These are phyloP conservation scores for Colletotrichum filicis DNA, from an alignment of 2,329 filamentous ascomycete genomes.

Conservation along the genomic window DNA sequence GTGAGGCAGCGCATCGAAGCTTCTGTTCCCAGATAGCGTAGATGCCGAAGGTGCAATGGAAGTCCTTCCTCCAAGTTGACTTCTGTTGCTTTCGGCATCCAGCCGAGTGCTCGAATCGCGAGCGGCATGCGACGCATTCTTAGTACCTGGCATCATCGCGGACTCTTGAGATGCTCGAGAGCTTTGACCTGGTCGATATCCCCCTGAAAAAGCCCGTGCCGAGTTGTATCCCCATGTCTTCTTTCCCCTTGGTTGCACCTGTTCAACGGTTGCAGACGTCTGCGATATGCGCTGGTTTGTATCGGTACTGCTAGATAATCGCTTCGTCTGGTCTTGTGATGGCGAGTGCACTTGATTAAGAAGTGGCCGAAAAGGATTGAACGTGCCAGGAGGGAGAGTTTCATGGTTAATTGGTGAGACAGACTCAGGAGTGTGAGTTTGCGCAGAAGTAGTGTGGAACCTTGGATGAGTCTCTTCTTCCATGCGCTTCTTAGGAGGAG, in stretches of 20 bases:
- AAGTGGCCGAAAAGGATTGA: background rate
- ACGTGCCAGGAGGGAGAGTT: background rate
- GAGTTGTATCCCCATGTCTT: background rate
- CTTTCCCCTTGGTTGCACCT: background rate
- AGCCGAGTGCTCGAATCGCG: background rate
- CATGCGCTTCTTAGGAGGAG: background rate
- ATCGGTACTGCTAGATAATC: background rate
- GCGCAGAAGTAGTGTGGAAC: background rate
- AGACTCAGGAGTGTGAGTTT: background rate
- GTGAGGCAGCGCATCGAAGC: slow-evolving; percentile 3
- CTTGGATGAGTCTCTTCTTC: background rate
- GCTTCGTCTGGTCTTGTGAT: background rate
- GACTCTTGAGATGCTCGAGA: background rate
- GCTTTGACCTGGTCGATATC: background rate
- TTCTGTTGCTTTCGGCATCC: background rate
- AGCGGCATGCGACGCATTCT: background rate
- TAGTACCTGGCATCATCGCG: background rate
- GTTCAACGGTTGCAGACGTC: background rate
- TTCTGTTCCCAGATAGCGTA: background rate
- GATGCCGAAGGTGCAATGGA: background rate
- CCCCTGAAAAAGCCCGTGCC: background rate
- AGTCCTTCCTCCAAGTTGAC: background rate
- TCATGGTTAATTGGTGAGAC: background rate
- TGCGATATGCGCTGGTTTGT: background rate
- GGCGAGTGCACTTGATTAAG: background rate